Evolutionary conservation across 2,329 filamentous ascomycete genomes (phyloP), one percentile per base, ranked within the genome.

Genomic region (Daldinia eschscholtzii): DNA sequence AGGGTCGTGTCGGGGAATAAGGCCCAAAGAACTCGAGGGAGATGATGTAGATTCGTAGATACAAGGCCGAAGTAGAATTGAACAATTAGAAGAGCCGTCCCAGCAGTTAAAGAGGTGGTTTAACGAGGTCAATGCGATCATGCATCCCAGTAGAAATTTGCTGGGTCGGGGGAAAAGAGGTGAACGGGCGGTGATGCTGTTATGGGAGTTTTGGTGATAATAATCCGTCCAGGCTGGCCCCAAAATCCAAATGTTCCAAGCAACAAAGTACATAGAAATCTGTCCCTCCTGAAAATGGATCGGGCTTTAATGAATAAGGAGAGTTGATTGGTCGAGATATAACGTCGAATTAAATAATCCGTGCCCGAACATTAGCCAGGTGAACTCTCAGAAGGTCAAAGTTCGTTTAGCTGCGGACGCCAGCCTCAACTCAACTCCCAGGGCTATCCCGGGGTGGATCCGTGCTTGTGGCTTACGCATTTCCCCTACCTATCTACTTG

Each of bases 201-300:
- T 44, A 42, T 28, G 39, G 39, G 55, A 44, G 23, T 39, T 39
- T 57, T 53, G 50, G 33, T 55, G 37, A 46, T 35, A 46, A 44
- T 52, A 55, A 64, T 50, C 37, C 41, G 61, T 71, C 58, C 57
- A 70, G 62, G 41, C 61, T 66, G 63, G 57, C 61, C 62, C 69
- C 41, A 58, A 70, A 71, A 68, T 71, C 64, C 57, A 61, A 56
- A 56, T 37, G 39, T 42, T 55, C 33, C 20, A 39, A 35, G 33
- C 33, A 9, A 10, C 13, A 9, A 30, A 66, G 41, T 48, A 52
- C 68, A 70, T 70, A 70, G 72, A 73, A 76, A 76, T 77, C 73
- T 77, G 75, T 76, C 74, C 74, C 75, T 75, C 72, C 73, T 76
- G 67, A 73, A 56, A 72, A 70, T 60, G 53, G 64, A 71, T 61